Evolutionary conservation across 768 basidiomycete species (phyloP).

Genomic region (Termitomyces sp.): DNA sequence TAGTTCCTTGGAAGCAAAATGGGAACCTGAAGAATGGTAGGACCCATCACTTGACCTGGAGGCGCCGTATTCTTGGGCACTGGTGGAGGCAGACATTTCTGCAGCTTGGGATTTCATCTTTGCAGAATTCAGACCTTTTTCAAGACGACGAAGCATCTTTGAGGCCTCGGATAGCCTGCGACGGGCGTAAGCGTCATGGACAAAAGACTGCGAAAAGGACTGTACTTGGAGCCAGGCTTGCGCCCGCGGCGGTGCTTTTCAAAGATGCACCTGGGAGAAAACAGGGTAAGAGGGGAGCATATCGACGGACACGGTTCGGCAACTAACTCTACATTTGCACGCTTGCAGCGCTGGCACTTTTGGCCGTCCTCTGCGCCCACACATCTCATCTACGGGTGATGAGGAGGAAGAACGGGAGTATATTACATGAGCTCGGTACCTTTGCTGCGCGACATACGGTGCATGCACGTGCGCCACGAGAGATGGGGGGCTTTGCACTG

Average conservation of each 20-base stretch:
- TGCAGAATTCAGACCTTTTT: constrained; percentile 75
- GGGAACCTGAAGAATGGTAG: constrained; percentile 25
- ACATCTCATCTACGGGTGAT: constrained; percentile 72
- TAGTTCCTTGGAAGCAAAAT: constrained; percentile 40
- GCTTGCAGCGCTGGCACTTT: constrained; percentile 80
- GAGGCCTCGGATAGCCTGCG: constrained; percentile 80
- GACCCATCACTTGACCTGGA: constrained; percentile 24
- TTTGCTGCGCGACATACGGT: constrained; percentile 84
- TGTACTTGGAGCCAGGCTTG: constrained; percentile 86
- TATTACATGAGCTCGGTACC: constrained; percentile 31
- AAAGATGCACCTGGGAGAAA: constrained; percentile 59
- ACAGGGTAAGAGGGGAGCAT: constrained; percentile 6
- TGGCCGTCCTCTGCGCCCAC: constrained; percentile 84
- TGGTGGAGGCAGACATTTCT: constrained; percentile 27
- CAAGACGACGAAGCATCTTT: constrained; percentile 82
- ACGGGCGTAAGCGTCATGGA: constrained; percentile 3
- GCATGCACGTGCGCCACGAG: constrained; percentile 62
- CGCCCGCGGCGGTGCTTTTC: constrained; percentile 87
- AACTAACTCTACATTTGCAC: constrained; percentile 69
- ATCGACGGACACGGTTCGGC: not conserved
- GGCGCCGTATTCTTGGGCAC: constrained; percentile 18
- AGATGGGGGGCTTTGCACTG: constrained; percentile 40
- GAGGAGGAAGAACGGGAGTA: constrained; percentile 12
- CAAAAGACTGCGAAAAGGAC: constrained; percentile 9
- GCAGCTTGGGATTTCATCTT: constrained; percentile 62